Evolutionary conservation across 345 rosid genomes (phyloP).

Genomic region (Toxicodendron radicans): DNA sequence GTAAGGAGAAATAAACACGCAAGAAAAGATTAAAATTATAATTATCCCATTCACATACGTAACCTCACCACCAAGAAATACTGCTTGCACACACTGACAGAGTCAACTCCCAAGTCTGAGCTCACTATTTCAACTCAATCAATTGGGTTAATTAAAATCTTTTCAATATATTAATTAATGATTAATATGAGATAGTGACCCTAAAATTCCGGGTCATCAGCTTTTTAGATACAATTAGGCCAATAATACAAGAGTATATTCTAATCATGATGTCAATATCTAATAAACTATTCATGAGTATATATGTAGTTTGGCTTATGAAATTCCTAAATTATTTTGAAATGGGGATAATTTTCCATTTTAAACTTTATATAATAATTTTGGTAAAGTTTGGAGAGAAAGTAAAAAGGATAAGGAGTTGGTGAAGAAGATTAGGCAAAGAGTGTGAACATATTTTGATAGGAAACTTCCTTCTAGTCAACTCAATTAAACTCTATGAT

Average conservation of each 20-base stretch:
- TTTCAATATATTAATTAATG: too few relatives aligned
- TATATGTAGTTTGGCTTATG: background rate
- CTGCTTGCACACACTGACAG: too few relatives aligned
- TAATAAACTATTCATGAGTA: too few relatives aligned
- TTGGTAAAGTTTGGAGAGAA: too few relatives aligned
- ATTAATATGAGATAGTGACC: background rate
- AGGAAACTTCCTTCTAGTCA: too few relatives aligned
- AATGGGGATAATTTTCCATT: too few relatives aligned
- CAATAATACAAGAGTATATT: conserved; percentile 9
- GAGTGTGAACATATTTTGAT: too few relatives aligned
- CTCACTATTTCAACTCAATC: background rate
- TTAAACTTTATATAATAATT: too few relatives aligned
- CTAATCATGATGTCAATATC: background rate
- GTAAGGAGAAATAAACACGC: background rate
- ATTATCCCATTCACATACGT: background rate
- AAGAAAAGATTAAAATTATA: background rate
- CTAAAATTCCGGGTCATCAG: background rate
- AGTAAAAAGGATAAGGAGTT: too few relatives aligned
- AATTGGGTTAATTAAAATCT: background rate
- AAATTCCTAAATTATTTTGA: background rate
- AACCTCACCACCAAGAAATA: conserved; percentile 13
- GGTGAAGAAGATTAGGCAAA: too few relatives aligned
- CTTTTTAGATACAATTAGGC: background rate
- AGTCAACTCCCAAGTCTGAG: conserved; percentile 1
- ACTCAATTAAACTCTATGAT: too few relatives aligned